These are phyloP conservation scores for Linnemannia hyalina DNA, from an alignment of 192 early-diverging fungal genomes.

Conservation along the genomic window DNA sequence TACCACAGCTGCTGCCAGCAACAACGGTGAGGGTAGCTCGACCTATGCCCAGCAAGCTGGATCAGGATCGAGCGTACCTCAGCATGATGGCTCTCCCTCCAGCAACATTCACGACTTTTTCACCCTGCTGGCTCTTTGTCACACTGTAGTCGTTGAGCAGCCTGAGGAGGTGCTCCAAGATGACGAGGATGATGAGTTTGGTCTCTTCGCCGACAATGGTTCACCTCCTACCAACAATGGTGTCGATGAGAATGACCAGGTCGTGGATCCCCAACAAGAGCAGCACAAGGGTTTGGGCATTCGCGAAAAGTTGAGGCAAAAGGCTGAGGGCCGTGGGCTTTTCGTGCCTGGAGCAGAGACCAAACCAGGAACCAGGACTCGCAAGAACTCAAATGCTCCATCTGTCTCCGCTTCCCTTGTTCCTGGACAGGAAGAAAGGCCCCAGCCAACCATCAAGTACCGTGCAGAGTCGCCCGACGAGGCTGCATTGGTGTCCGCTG, in stretches of 20 bases:
- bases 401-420: neutral
- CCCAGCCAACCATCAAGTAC: slow-evolving; percentile 59
- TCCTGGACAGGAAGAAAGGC: neutral
- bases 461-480: slow-evolving; percentile 89
- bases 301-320: slow-evolving; percentile 42
- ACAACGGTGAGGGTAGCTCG: slow-evolving; percentile 31
- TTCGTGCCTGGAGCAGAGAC: slow-evolving; percentile 34
- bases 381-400: slow-evolving; percentile 40
- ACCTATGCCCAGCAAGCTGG: neutral
- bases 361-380: slow-evolving; percentile 43
- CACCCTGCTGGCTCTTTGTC: slow-evolving; percentile 90
- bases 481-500: slow-evolving; percentile 84
- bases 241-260: slow-evolving; percentile 55
- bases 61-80: neutral
- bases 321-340: slow-evolving; percentile 56
- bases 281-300: slow-evolving; percentile 24
- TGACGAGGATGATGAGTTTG: slow-evolving; percentile 63
- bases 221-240: slow-evolving; percentile 11
- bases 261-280: slow-evolving; percentile 32
- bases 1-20: slow-evolving; percentile 6
- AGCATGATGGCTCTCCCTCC: slow-evolving; percentile 60
- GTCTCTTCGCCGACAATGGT: slow-evolving; percentile 43
- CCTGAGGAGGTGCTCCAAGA: slow-evolving; percentile 57
- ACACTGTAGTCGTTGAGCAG: slow-evolving; percentile 93
- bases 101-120: slow-evolving; percentile 87